Conservation (phyloP, 2,329 filamentous ascomycete species). For the Arthrobotrys sphaeroides region DNA sequence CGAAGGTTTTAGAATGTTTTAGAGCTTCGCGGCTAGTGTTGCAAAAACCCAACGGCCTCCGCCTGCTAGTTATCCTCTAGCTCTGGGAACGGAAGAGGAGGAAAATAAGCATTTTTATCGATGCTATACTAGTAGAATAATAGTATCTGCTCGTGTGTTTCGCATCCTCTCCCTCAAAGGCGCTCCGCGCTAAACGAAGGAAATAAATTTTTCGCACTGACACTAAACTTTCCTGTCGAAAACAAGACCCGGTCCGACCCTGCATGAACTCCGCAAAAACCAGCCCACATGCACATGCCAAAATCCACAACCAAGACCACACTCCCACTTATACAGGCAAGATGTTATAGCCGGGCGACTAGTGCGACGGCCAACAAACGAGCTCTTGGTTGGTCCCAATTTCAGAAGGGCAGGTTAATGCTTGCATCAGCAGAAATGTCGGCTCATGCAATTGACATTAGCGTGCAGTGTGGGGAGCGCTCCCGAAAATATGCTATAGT, state of each 20-base stretch:
- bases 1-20: slow-evolving; percentile 27
- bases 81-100: background rate
- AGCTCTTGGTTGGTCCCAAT: slow-evolving; percentile 16
- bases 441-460: slow-evolving; percentile 25
- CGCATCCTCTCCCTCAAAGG: slow-evolving; percentile 6
- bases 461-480: slow-evolving; percentile 26
- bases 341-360: slow-evolving; percentile 43
- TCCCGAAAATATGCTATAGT: slow-evolving; percentile 27
- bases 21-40: slow-evolving; percentile 1
- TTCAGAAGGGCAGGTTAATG: slow-evolving; percentile 30
- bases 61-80: background rate
- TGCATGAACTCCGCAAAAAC: slow-evolving; percentile 41
- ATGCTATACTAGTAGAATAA: slow-evolving; percentile 15
- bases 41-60: background rate
- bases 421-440: slow-evolving; percentile 16
- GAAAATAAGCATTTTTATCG: slow-evolving; percentile 23
- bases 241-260: slow-evolving; percentile 38
- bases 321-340: slow-evolving; percentile 9
- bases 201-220: slow-evolving; percentile 14
- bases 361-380: slow-evolving; percentile 25
- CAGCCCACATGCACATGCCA: slow-evolving; percentile 28
- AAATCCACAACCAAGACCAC: slow-evolving; percentile 2
- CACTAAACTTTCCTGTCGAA: slow-evolving; percentile 4
- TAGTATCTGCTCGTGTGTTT: slow-evolving; percentile 20
- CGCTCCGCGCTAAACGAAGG: slow-evolving; percentile 20